phyloP scores from a whole-genome alignment of 2,329 filamentous ascomycete genomes.

The Clarireedia monteithiana region DNA sequence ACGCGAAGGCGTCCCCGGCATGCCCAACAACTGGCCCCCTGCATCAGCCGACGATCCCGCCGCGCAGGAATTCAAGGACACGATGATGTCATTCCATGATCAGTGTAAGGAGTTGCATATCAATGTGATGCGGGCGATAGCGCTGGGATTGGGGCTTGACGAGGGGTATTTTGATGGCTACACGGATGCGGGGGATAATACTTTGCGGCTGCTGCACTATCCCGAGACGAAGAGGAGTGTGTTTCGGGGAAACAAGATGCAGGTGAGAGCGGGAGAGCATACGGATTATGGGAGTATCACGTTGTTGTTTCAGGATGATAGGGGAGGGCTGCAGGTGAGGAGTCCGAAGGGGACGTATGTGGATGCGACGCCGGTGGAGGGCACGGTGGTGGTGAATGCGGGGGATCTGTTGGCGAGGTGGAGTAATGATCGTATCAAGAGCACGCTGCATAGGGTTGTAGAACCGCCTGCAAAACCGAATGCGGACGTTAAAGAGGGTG shows the following conservation, averaged over 20 bases:
- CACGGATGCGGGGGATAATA: slow-evolving; percentile 57
- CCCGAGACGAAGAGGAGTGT: slow-evolving; percentile 38
- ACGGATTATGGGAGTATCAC: slow-evolving; percentile 47
- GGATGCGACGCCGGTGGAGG: slow-evolving; percentile 72
- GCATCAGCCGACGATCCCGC: slow-evolving; percentile 36
- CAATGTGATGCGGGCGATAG: slow-evolving; percentile 77
- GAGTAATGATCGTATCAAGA: slow-evolving; percentile 88
- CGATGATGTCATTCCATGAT: slow-evolving; percentile 69
- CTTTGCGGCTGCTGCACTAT: slow-evolving; percentile 54
- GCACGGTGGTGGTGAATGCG: slow-evolving; percentile 81
- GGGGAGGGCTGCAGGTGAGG: slow-evolving; percentile 46
- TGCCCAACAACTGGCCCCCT: slow-evolving; percentile 74
- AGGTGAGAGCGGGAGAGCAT: slow-evolving; percentile 43
- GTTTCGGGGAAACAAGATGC: slow-evolving; percentile 42
- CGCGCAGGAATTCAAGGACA: slow-evolving; percentile 55
- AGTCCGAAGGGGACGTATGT: slow-evolving; percentile 72
- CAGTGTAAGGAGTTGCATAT: slow-evolving; percentile 67
- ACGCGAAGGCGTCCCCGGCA: slow-evolving; percentile 46
- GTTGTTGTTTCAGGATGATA: slow-evolving; percentile 45
- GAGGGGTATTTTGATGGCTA: slow-evolving; percentile 69
- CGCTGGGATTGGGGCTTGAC: slow-evolving; percentile 68
- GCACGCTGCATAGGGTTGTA: slow-evolving; percentile 83
- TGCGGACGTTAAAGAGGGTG: not conserved
- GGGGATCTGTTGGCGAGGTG: slow-evolving; percentile 80
- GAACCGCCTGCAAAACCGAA: slow-evolving; percentile 56